Evolutionary conservation across 2,329 filamentous ascomycete species (phyloP), one percentile per base, ranked within the genome.

Genomic region (Camptophora hylomeconis): DNA sequence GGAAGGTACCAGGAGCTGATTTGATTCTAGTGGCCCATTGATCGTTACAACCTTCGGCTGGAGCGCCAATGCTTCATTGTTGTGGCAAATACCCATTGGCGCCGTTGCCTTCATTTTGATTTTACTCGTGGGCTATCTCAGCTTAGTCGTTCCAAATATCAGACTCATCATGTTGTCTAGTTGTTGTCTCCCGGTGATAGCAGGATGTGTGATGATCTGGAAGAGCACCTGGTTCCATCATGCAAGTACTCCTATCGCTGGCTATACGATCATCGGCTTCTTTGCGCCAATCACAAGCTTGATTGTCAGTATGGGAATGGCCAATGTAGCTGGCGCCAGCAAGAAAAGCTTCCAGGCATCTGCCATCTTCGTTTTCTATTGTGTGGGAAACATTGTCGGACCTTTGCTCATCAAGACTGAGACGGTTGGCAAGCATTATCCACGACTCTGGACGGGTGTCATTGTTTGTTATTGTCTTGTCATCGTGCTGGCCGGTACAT

Each of bases 291-390:
- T 80, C 0, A 77, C 80, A 1, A 75, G 69, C 23, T 56, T 70
- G n/a, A 63, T 66, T 3, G 69, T 73, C 22, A 61, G 60, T 0
- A 45, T 72, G 3, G 67, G 65, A 0, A 69, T 69, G 61, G 68
- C 69, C 7, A 84, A 84, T 39, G 75, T 83, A 0, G 77, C 78
- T 0, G 79, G 80, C 0, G 68, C 78, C 14, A 83, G 78, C 0
- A 84, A 84, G 57, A 83, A 83, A 60, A 78, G 72, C 38, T 74
- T 78, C 44, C 81, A 79, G 63, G 75, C 78, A 0, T 72, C 74
- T 0, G 72, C 73, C 0, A 75, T 80, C 1, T 84, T 83, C 38
- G 75, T 80, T 0, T 76, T 75, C 1, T 83, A 83, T 45, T 80
- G 75, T 31, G 72, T 83, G 5, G 70, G 78, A 2, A 83, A 83